Evolutionary conservation across 208 protist species (phyloP).

Genomic region (Crithidia expoeki): DNA sequence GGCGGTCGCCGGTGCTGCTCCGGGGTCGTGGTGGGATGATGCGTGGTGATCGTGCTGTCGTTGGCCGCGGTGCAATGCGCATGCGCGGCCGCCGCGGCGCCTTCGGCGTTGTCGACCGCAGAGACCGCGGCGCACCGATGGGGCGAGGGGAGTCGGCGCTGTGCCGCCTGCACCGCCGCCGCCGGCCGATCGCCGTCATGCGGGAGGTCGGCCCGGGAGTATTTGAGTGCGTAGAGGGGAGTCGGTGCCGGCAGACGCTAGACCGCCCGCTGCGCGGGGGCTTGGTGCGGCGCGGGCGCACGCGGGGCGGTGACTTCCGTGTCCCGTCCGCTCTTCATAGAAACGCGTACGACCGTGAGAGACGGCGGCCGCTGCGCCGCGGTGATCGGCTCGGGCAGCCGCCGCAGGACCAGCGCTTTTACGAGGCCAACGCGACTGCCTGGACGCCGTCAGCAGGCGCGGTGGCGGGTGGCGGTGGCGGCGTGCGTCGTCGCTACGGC

Average conservation of each 20-base stretch:
- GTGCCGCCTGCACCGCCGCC: conserved; percentile 73
- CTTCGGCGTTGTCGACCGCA: conserved; percentile 24
- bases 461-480: conserved; percentile 1
- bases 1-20: neutral
- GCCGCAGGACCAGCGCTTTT: conserved; percentile 25
- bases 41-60: conserved; percentile 52
- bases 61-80: conserved; percentile 33
- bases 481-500: conserved; percentile 26
- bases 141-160: conserved; percentile 43
- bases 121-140: conserved; percentile 50
- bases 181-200: conserved; percentile 69
- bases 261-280: conserved; percentile 25
- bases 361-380: conserved; percentile 20
- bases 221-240: conserved; percentile 74
- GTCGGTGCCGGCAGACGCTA: conserved; percentile 27
- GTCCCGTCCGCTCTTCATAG: conserved; percentile 19
- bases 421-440: conserved; percentile 29
- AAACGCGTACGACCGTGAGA: neutral
- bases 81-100: neutral
- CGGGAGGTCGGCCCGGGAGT: conserved; percentile 67
- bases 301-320: conserved; percentile 11
- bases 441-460: conserved; percentile 31
- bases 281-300: conserved; percentile 9
- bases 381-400: conserved; percentile 15
- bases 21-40: conserved; percentile 21